Percentiles rank a stretch among this genome's conserved stretches.
Evolutionary conservation across 78 protist species (phyloP).

Genomic region (Neovahlkampfia damariscottae): DNA sequence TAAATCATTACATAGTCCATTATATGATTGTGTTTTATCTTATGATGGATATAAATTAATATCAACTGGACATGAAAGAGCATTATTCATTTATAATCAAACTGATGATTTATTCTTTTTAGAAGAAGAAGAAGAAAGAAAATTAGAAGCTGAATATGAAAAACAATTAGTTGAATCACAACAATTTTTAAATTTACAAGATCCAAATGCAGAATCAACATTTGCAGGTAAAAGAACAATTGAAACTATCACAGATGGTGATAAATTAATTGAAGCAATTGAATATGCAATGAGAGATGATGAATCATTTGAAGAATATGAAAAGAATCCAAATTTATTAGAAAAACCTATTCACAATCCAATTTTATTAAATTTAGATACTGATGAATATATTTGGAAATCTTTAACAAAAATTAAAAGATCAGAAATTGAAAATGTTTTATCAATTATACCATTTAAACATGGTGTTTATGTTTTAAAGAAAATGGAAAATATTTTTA

Average conservation of each 20-base stretch:
- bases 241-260: not conserved
- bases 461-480: not conserved
- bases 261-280: not conserved
- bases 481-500: not conserved
- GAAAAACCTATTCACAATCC: not conserved
- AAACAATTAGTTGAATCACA: not conserved
- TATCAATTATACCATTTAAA: not conserved
- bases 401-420: not conserved
- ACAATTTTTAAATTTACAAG: not conserved
- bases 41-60: not conserved
- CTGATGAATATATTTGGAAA: not conserved
- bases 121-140: constrained; percentile 20
- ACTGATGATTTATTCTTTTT: constrained; percentile 19
- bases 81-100: not conserved
- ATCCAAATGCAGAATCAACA: not conserved
- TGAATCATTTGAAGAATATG: not conserved
- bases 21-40: not conserved
- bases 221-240: not conserved
- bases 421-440: not conserved
- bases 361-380: not conserved
- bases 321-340: not conserved
- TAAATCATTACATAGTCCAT: constrained; percentile 5
- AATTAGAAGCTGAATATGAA: constrained; percentile 4
- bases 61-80: not conserved
- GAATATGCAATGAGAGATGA: not conserved